Percentiles rank a stretch among this genome's conserved stretches.
These are phyloP conservation scores for Xylariaceae sp. DNA, from an alignment of 2,329 filamentous ascomycete genomes.

Conservation along the genomic window DNA sequence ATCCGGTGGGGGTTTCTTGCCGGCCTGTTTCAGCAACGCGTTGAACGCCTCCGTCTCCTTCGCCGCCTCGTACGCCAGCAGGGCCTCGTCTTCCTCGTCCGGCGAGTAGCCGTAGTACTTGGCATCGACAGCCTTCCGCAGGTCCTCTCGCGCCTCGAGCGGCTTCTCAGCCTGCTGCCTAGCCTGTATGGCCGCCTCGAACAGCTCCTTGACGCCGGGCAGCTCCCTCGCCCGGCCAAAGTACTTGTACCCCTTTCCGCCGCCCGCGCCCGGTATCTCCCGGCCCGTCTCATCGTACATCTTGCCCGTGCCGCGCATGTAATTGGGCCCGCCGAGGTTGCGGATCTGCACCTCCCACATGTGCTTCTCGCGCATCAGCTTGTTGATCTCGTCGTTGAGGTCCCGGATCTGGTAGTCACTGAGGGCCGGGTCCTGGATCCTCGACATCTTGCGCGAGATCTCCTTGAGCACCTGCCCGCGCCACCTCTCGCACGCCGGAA, in stretches of 20 bases:
- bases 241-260: conserved; percentile 88
- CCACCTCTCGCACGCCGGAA: conserved; percentile 94
- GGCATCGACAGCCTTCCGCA: conserved; percentile 77
- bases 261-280: conserved; percentile 63
- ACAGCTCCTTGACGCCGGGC: conserved; percentile 93
- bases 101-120: conserved; percentile 94
- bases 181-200: conserved; percentile 65
- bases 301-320: conserved; percentile 72
- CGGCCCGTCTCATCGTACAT: conserved; percentile 69
- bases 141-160: conserved; percentile 61
- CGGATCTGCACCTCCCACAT: conserved; percentile 98
- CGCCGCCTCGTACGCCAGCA: conserved; percentile 73
- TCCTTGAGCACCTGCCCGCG: conserved; percentile 95
- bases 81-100: conserved; percentile 79
- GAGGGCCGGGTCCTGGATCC: conserved; percentile 87
- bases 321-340: conserved; percentile 94
- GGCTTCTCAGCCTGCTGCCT: conserved; percentile 55
- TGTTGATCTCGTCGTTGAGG: conserved; percentile 99
- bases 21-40: conserved; percentile 54
- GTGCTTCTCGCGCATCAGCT: conserved; percentile 97
- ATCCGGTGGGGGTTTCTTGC: conserved; percentile 54
- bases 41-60: conserved; percentile 80
- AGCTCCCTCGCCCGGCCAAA: conserved; percentile 87
- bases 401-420: conserved; percentile 96
- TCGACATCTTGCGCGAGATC: conserved; percentile 91